Evolutionary conservation across 306 rosid species (phyloP), one percentile per base, ranked within the genome.

Genomic region (Vigna nakashimae): DNA sequence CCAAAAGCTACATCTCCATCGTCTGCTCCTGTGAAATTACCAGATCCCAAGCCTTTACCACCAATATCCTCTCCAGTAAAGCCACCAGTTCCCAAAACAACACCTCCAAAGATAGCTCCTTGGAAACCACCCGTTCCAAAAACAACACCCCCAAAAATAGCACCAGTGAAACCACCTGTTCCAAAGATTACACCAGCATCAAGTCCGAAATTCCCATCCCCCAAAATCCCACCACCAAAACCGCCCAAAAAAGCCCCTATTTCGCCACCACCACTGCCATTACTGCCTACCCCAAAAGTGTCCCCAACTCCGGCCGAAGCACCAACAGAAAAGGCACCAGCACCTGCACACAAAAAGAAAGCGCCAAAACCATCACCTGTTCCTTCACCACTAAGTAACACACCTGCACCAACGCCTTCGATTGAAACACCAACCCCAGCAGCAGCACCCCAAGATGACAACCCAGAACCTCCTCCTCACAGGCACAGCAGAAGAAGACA

Each of bases 301-400:
- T 66, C 96, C 17, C 98, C 98, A 56, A 17, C 92, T 38, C 95
- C 95, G 3, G 85, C 55, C 8, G 79, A 85, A 60, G 77, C 89
- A 56, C 89, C 91, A 65, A 82, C 84, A 11, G 64, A 69, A 68
- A 65, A 77, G 20, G 12, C 89, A 69, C 87, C 90, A 1, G 75
- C 91, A 22, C 97, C 97, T 18, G 57, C 73, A 18, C 86, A 65
- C 60, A 82, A 78, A 67, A 88, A 85, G 78, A 76, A 51, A 63
- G 71, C 90, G 50, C 92, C 92, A 24, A 80, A 56, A 30, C 63
- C 87, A 6, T 48, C 88, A 70, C 91, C 94, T 6, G 80, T 76
- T 36, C 87, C 90, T 66, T 76, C 97, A 26, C 88, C 92, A 17
- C 65, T 86, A 74, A 79, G 59, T 13, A 60, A 78, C n/a, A 43